Percentiles rank a stretch among this genome's conserved stretches.
These are phyloP conservation scores for Amphibolis antarctica DNA, from an alignment of 106 monocot species.

Conservation along the genomic window DNA sequence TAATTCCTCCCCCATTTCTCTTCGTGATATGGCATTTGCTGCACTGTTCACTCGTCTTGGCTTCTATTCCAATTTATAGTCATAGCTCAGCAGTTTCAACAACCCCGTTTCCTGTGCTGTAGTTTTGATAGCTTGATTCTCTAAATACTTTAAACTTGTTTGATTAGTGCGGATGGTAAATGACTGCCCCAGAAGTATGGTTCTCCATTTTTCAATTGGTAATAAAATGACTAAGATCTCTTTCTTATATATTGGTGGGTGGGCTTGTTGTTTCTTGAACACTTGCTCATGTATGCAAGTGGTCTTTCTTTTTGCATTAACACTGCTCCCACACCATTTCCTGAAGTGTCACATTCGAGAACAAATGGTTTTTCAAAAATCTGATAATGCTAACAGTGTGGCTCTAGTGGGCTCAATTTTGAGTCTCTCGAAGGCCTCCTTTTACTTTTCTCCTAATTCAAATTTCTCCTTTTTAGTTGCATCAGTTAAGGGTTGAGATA, in stretches of 20 bases:
- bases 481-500: not conserved
- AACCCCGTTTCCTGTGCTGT: not conserved
- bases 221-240: not conserved
- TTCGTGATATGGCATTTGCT: conserved; percentile 2
- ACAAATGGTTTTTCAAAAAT: conserved; percentile 3
- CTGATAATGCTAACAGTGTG: not conserved
- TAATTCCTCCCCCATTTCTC: too few relatives aligned
- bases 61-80: conserved; percentile 1
- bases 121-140: not conserved
- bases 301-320: not conserved
- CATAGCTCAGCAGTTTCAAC: conserved; percentile 4
- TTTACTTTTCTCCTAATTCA: not conserved
- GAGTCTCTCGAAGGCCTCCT: not conserved
- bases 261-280: too few relatives aligned
- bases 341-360: conserved; percentile 3
- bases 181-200: not conserved
- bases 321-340: not conserved
- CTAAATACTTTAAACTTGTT: not conserved
- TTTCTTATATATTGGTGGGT: not conserved
- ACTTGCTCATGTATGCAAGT: conserved; percentile 1
- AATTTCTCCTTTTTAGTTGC: conserved; percentile 8
- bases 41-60: not conserved
- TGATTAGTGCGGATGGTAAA: conserved; percentile 9
- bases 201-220: conserved; percentile 1
- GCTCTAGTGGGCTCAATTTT: not conserved